Evolutionary conservation across 2,329 filamentous ascomycete genomes (phyloP), one percentile per base, ranked within the genome.

Genomic region (Aspergillus terreus): DNA sequence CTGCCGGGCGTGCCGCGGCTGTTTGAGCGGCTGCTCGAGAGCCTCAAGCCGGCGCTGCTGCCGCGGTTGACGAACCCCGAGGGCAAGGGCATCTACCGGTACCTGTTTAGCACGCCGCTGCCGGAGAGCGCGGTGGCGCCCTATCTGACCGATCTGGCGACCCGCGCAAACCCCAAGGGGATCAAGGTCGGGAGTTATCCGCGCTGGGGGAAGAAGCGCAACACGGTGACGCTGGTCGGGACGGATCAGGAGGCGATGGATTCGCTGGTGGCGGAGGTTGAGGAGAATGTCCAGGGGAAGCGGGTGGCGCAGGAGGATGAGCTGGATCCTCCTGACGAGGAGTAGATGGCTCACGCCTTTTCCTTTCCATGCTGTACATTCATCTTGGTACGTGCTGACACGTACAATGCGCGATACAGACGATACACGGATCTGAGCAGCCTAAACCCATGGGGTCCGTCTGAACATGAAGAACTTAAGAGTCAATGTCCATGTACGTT

Each of bases 121-220:
- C 78, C 88, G 0, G 94, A 99, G 78, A 96, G 91, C 70, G 82
- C 81, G 15, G 84, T 96, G 30, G 92, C 94, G 11, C 82, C 79
- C 15, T 96, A 89, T 67, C 76, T 99, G 63, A 92, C 90, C 1
- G 81, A 89, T 58, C 75, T 97, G 56, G 89, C 92, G 4, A 80
- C 76, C 25, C 83, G 83, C 68, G 87, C 92, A 19, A 86, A 84
- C 67, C 76, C 83, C 1, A 84, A 82, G 63, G 91, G 90, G 3
- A 81, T 97, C 63, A 97, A 97, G 75, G 90, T 97, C 14, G 94
- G 94, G 44, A 95, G 90, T 71, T 97, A 99, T 72, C 94, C 94
- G 33, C 79, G 90, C 50, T 96, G 92, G 91, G 90, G 88, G 4
- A 92, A 90, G 78, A 83, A 84, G 63, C 80, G 80, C 57, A 97